These are phyloP conservation scores for Austroboletus eburneus DNA, from an alignment of 768 basidiomycete genomes.

Conservation along the genomic window DNA sequence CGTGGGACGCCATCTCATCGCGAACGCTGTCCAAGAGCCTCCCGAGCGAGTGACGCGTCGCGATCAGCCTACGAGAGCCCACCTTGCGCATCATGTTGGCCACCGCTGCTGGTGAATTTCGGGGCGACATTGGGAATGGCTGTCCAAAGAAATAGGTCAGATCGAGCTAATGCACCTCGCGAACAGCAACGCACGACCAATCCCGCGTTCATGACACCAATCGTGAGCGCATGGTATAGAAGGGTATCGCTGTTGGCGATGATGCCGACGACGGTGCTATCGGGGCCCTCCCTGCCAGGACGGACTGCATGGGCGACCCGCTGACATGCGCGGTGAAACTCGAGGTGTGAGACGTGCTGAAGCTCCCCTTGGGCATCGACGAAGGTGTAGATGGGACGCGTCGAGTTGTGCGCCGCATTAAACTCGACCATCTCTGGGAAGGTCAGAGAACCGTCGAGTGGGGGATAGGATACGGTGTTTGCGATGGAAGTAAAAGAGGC, in stretches of 20 bases:
- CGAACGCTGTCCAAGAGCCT: constrained; percentile 29
- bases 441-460: constrained; percentile 32
- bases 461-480: constrained; percentile 19
- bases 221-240: constrained; percentile 39
- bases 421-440: constrained; percentile 17
- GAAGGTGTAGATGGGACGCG: constrained; percentile 30
- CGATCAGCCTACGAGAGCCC: constrained; percentile 36
- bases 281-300: constrained; percentile 23
- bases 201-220: constrained; percentile 28
- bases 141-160: neutral
- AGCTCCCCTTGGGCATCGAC: constrained; percentile 11
- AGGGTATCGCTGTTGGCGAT: constrained; percentile 12
- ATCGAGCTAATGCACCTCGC: neutral
- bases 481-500: no score
- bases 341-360: constrained; percentile 34
- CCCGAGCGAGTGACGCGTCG: constrained; percentile 29
- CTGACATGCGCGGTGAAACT: constrained; percentile 44
- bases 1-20: constrained; percentile 11
- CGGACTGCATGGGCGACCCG: constrained; percentile 38
- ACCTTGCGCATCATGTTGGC: constrained; percentile 34
- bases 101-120: constrained; percentile 35
- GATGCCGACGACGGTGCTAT: neutral
- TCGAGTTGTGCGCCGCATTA: constrained; percentile 25
- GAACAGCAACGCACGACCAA: constrained; percentile 5
- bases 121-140: constrained; percentile 35